A percentile compares a stretch with the other conserved stretches of the same genome.
phyloP scores from a whole-genome alignment of 192 early-diverging fungal species.

The Coemansia sp. region DNA sequence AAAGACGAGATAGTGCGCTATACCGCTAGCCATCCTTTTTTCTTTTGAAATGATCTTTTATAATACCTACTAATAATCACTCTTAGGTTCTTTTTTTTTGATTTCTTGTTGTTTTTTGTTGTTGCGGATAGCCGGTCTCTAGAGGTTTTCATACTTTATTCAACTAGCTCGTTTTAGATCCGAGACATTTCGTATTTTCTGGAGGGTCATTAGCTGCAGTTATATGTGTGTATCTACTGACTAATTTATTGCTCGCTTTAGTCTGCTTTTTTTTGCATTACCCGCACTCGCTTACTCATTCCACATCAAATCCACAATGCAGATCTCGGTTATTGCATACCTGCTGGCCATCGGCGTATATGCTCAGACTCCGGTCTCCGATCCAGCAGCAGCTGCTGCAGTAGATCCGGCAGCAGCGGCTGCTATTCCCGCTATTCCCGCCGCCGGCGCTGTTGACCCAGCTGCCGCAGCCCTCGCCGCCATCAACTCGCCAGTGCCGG shows the following conservation, averaged over 20 bases:
- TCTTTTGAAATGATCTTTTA: not conserved
- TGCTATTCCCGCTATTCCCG: constrained; percentile 2
- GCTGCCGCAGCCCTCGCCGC: constrained; percentile 8
- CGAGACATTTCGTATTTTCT: not conserved
- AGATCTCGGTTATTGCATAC: constrained; percentile 25
- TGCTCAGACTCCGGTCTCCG: constrained; percentile 18
- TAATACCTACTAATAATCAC: not conserved
- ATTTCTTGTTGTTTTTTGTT: not conserved
- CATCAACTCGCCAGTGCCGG: constrained; percentile 8
- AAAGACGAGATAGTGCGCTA: not conserved
- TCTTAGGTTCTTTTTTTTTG: not conserved
- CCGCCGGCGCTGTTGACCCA: not conserved
- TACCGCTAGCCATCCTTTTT: not conserved
- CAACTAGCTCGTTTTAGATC: not conserved
- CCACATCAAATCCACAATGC: constrained; percentile 17
- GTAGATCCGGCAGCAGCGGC: constrained; percentile 1
- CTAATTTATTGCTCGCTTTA: not conserved
- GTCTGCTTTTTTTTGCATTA: not conserved
- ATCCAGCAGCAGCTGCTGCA: not conserved
- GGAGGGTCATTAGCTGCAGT: not conserved
- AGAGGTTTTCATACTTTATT: not conserved
- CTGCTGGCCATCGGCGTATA: constrained; percentile 26
- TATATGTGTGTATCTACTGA: not conserved
- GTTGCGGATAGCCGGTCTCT: not conserved
- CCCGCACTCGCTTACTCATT: constrained; percentile 3